Evolutionary conservation across 1,139 yeast species (phyloP).

Genomic region (Zygoascus hellenicus): DNA sequence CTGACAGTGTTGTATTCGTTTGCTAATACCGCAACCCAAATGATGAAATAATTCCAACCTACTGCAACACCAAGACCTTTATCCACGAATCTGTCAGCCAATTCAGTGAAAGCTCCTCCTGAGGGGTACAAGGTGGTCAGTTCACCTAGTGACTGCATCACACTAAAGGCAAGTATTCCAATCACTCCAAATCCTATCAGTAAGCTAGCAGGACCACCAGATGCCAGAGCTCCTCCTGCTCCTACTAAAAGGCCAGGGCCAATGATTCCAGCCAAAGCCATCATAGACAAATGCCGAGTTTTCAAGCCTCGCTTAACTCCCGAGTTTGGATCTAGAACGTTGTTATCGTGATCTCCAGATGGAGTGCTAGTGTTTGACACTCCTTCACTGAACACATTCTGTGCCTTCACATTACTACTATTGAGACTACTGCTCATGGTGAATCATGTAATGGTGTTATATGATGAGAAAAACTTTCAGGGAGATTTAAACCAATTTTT

Average conservation of each 20-base stretch:
- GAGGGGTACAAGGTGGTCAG: slow-evolving; percentile 57
- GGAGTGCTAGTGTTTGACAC: background rate
- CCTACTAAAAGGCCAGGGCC: slow-evolving; percentile 68
- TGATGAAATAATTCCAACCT: slow-evolving; percentile 58
- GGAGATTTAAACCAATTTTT: too few relatives aligned
- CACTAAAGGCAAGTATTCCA: slow-evolving; percentile 53
- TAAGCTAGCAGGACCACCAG: slow-evolving; percentile 62
- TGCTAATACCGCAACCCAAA: slow-evolving; percentile 56
- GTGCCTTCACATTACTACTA: too few relatives aligned
- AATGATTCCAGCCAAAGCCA: slow-evolving; percentile 60
- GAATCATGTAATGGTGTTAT: too few relatives aligned
- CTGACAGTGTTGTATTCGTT: slow-evolving; percentile 55
- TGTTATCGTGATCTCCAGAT: slow-evolving; percentile 1
- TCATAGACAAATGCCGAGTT: slow-evolving; percentile 50
- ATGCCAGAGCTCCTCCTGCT: slow-evolving; percentile 52
- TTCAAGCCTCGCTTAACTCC: slow-evolving; percentile 47
- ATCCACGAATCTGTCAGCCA: slow-evolving; percentile 53
- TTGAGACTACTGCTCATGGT: too few relatives aligned
- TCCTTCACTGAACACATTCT: too few relatives aligned
- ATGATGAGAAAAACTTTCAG: too few relatives aligned
- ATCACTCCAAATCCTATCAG: slow-evolving; percentile 53
- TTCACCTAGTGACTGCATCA: slow-evolving; percentile 61
- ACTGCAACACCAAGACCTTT: slow-evolving; percentile 55
- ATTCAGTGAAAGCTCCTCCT: slow-evolving; percentile 57
- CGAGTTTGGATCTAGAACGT: slow-evolving; percentile 30